Evolutionary conservation across 768 basidiomycete genomes (phyloP).

Genomic region (Lepiota venenata): DNA sequence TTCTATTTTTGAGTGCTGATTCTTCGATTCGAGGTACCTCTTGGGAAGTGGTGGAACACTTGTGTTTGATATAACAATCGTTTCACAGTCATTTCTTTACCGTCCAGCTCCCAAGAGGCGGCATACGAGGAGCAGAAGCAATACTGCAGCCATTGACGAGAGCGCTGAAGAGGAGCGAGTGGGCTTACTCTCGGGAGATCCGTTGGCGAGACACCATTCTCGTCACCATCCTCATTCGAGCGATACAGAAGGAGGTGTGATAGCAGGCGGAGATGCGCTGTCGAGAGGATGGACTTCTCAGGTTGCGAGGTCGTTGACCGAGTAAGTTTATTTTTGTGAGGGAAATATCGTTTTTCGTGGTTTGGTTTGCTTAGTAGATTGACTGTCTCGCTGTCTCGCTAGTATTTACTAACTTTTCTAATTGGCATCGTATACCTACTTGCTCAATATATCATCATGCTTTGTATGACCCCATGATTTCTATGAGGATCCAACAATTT

Average conservation of each 20-base stretch:
- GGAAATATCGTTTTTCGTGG: background rate
- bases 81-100: constrained; percentile 83
- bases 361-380: background rate
- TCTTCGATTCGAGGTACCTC: constrained; percentile 57
- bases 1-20: background rate
- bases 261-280: background rate
- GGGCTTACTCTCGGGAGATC: constrained; percentile 43
- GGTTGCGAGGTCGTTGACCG: background rate
- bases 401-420: background rate
- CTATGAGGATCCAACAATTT: constrained; percentile 77
- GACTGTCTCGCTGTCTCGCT: background rate
- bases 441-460: background rate
- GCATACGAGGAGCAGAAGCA: constrained; percentile 18
- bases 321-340: background rate
- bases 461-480: constrained; percentile 52
- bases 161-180: constrained; percentile 42
- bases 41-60: constrained; percentile 92
- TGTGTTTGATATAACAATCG: constrained; percentile 89
- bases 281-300: constrained; percentile 4
- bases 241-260: background rate
- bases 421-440: background rate
- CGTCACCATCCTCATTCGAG: background rate
- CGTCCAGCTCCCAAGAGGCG: constrained; percentile 44
- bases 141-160: constrained; percentile 12
- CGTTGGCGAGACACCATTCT: constrained; percentile 15